Evolutionary conservation across 2,329 filamentous ascomycete species (phyloP), one percentile per base, ranked within the genome.

Genomic region (Neonectria punicea): DNA sequence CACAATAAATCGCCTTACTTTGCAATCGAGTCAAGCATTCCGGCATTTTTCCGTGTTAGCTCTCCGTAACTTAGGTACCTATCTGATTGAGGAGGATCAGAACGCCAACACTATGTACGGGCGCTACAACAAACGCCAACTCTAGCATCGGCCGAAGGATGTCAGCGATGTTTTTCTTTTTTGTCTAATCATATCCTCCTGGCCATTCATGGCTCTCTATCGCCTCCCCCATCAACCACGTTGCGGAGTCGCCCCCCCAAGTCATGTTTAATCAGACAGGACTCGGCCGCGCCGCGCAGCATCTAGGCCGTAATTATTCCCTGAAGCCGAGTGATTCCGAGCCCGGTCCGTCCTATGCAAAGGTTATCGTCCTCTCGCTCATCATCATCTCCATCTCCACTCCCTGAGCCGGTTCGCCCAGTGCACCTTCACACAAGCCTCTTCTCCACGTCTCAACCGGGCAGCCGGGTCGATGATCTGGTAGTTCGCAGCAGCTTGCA

Each of bases 261-360:
- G 55, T 53, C 28, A 36, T 13, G 41, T 58, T 47, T 70, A 66
- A 67, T 67, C 62, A 72, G 63, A 67, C 71, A 71, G 56, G 60
- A 66, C 59, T 63, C 63, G 62, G 58, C 56, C 36, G 14, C 36
- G 14, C 36, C 36, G 14, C 36, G 36, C 36, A 61, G 41, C 53
- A 16, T 32, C 59, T 50, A 34, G 16, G 18, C 30, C n/a, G 25
- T 50, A 5, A 16, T 22, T 22, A 22, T 22, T 39, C 13, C 43
- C 50, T 55, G 25, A 50, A 22, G 50, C 22, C 11, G n/a, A 36
- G 10, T 47, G 43, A 47, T 25, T 50, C 44, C 22, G 25, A 46
- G 41, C 44, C 18, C 34, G 30, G 25, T 34, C 22, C 47, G 25
- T 39, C 58, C 54, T 13, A 30, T 28, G 11, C 53, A 18, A 13